These are phyloP conservation scores for Kwoniella botswanensis DNA, from an alignment of 768 basidiomycete species.

Conservation along the genomic window DNA sequence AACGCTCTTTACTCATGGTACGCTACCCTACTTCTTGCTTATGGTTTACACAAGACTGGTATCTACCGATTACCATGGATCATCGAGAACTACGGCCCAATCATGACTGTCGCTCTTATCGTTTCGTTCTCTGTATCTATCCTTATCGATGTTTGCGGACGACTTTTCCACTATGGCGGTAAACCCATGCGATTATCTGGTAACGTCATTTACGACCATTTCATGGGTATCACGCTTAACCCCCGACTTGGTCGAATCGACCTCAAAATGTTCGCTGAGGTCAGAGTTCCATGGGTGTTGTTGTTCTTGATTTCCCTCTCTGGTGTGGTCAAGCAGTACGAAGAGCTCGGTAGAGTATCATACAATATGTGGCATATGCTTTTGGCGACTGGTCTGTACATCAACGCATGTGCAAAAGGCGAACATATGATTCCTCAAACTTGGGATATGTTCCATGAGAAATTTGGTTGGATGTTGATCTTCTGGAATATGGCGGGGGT, in stretches of 20 bases:
- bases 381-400: constrained; percentile 91
- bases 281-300: constrained; percentile 95
- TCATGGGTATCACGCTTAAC: constrained; percentile 95
- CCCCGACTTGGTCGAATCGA: constrained; percentile 89
- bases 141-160: constrained; percentile 77
- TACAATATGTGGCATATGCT: constrained; percentile 97
- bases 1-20: constrained; percentile 88
- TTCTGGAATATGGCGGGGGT: constrained; percentile 72
- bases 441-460: constrained; percentile 99
- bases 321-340: constrained; percentile 94
- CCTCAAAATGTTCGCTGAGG: constrained; percentile 98
- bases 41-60: constrained; percentile 73
- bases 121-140: constrained; percentile 82
- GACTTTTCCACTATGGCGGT: constrained; percentile 67
- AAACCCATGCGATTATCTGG: constrained; percentile 92
- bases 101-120: constrained; percentile 95
- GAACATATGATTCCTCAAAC: constrained; percentile 61
- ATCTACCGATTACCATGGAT: constrained; percentile 91
- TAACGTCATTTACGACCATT: constrained; percentile 89
- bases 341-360: constrained; percentile 86
- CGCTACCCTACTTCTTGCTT: constrained; percentile 75
- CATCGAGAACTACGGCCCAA: constrained; percentile 92
- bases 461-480: constrained; percentile 93
- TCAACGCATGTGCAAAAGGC: constrained; percentile 94
- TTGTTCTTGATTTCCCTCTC: constrained; percentile 91